Evolutionary conservation across 331 rosid genomes (phyloP), one percentile per base, ranked within the genome.

Genomic region (Telfairia occidentalis): DNA sequence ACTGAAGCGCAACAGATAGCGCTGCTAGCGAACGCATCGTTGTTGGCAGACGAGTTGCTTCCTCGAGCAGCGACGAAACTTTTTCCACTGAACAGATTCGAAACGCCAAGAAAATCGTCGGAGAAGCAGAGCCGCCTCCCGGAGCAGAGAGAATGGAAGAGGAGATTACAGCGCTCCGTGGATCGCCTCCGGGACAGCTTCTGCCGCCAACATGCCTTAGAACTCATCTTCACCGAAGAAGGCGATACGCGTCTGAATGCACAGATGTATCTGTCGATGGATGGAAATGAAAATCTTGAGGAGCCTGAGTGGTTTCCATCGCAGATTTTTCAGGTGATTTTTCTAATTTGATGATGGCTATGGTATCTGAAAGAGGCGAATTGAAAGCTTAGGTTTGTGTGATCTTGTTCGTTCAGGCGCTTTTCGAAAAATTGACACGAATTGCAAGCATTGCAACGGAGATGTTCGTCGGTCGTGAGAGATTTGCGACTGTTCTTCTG

Each of bases 231-330:
- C 84, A 89, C 92, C 9, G 96, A 88, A 57, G 98, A 94, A 13
- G 98, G 96, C 0, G 90, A 89, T 9, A 63, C 92, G 1, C 89
- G 83, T 40, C 78, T 91, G 30, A 83, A 78, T 59, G 86, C 97
- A 5, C 78, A 79, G 2, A 80, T 88, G 81, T 94, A 94, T 80
- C 80, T 83, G 61, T 32, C 34, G 15, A 40, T 94, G 91, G 98
- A 91, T 23, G 86, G 75, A 24, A 60, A 35, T 60, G 85, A 54
- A 29, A 65, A 46, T 69, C 50, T 9, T 10, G 87, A 89, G 18
- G 88, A 80, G 72, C 92, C 96, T 29, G 98, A 91, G 79, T 91
- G 92, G 92, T 94, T 94, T 64, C 96, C 97, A 37, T 91, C 98
- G 77, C 87, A 87, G 34, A 83, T 94, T 65, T 84, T 87, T 87